Base-by-base conservation (phyloP, 2,329 filamentous ascomycete species). In the Diaporthe sp. region DNA sequence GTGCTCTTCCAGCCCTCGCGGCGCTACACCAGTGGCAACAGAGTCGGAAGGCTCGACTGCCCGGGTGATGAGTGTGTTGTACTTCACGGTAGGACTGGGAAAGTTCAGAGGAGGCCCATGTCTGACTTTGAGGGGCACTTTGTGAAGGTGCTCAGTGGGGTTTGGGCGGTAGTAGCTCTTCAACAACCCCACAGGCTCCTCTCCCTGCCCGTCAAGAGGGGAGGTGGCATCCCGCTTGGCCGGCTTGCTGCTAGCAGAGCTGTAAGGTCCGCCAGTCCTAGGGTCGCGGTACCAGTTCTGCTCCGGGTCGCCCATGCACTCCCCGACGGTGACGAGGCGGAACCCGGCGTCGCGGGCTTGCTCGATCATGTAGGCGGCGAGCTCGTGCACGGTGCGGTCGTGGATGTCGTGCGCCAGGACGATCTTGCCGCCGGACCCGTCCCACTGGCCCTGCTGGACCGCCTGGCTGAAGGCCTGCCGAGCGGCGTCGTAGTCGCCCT, bases 241-340 rank as follows among this genome's bases (percentile, higher is more conserved):
- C 69, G 59, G 15, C 19, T 32, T 17, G 30, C 42, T 37, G 15
- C 15, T 35, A 10, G 13, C 56, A 42, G 42, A 35, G 35, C 15
- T 32, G 7, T n/a, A 25, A 42, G 55, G 5, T n/a, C 30, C 27
- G 58, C 74, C 74, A 22, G 61, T 58, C 25, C 56, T 68, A 19
- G 71, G 71, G 25, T 68, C 50, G 47, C 89, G 87, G 79, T 91
- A 91, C 89, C 89, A 91, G 78, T 86, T 85, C 65, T 81, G 82
- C 4, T 78, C 76, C 22, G 87, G 81, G 76, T 91, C 88, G 22
- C 86, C 87, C 19, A 91, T 82, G 77, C 89, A 91, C 77, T 90
- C 84, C 4, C 89, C 89, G 7, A 90, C 86, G 5, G 88, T 88
- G 47, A 90, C 88, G 71, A 85, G 84, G 58, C 78, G 78, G 75